Base-by-base conservation (phyloP, 306 rosid genomes). In the Dryas octopetala region DNA sequence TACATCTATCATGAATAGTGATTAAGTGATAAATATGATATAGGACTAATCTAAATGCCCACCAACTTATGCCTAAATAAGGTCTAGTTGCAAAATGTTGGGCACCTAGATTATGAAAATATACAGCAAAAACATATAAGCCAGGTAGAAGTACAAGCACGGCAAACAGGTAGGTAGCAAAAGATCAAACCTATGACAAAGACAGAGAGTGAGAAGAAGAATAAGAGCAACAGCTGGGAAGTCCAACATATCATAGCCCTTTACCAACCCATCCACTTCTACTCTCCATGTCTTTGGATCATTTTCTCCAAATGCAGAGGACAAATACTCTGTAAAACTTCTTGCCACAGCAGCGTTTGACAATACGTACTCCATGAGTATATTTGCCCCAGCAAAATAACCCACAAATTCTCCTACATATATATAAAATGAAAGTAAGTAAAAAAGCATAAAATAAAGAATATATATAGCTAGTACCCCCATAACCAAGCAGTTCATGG, bases 331-430 rank as follows among this genome's bases (percentile, higher is more conserved):
- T 1, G 98, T 94, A 51, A 94, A 94, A 76, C 81, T 90, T 67
- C 98, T 87, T n/a, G 97, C 97, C 4, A 89, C 95, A 1, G 90
- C 97, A 19, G 98, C 98, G 77, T 94, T 94, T 71, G 98, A 94
- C 75, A 94, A 74, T 23, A 94, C 98, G 85, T 94, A 94, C 83
- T 88, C 98, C 98, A 94, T 79, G 9, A 94, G 76, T 75, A 94
- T 88, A 76, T 90, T 94, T 72, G 98, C 96, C 78, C 98, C 98
- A 62, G 93, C 97, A 88, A 94, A 94, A 81, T 90, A 94, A 19
- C 97, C 97, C 76, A 82, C 83, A 82, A 90, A 94, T 69, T 94
- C 98, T 79, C 98, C 98, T 93, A 53, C 82, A 78, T 40, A 60
- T 68, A 79, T 8, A 48, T 19, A 26, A 52, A 62, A 70, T 59